phyloP scores from a whole-genome alignment of 768 basidiomycete species.

The Crassisporium funariophilum region DNA sequence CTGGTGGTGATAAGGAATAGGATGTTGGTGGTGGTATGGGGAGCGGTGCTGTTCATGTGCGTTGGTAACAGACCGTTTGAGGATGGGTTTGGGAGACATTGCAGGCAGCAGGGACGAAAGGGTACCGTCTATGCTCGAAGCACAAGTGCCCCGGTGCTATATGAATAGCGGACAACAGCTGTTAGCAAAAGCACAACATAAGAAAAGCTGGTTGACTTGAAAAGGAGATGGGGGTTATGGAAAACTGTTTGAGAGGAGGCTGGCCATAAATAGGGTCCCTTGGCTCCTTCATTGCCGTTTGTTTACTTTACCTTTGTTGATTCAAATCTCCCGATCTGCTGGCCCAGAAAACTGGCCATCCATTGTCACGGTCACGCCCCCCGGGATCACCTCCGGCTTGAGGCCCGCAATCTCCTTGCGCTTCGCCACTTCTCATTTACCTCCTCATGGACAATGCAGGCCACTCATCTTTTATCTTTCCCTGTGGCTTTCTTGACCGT shows the following conservation, averaged over 20 bases:
- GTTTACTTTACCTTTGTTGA: too few species aligned
- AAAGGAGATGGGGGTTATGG: neutral
- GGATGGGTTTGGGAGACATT: conserved; percentile 56
- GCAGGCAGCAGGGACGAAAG: conserved; percentile 5
- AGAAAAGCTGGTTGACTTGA: neutral
- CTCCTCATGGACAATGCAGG: neutral
- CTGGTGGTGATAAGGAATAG: conserved; percentile 30
- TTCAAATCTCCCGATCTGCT: conserved; percentile 10
- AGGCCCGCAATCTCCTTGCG: too few species aligned
- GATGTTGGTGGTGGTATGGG: conserved; percentile 19
- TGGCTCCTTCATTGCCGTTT: too few species aligned
- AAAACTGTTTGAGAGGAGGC: neutral
- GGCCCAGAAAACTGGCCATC: neutral
- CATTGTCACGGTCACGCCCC: conserved; percentile 7
- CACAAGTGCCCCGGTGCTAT: neutral
- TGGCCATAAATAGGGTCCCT: neutral
- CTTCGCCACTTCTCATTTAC: too few species aligned
- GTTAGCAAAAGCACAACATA: neutral
- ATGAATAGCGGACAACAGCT: neutral
- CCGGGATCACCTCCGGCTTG: neutral
- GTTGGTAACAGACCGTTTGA: conserved; percentile 47
- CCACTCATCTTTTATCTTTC: too few species aligned
- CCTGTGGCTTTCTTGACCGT: too few species aligned
- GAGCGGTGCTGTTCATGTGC: conserved; percentile 29
- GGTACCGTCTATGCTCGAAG: conserved; percentile 2